Evolutionary conservation across 257 asterid genomes (phyloP).

Genomic region (Solanum sitiens): DNA sequence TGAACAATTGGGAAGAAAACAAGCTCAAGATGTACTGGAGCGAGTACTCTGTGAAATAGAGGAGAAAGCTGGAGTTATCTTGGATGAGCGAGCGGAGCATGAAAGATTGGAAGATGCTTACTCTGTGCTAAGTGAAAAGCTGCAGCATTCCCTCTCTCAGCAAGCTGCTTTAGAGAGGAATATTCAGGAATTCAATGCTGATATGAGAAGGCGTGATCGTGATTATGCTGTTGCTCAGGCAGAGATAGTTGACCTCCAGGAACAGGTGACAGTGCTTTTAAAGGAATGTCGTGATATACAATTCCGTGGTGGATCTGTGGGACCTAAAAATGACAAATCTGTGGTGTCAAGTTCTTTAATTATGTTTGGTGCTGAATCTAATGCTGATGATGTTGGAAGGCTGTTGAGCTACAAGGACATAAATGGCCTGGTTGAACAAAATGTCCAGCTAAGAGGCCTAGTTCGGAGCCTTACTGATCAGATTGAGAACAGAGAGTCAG

Average conservation of each 20-base stretch:
- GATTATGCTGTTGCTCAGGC: constrained; percentile 57
- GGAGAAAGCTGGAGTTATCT: constrained; percentile 64
- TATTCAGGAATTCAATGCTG: constrained; percentile 69
- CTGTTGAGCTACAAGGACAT: constrained; percentile 83
- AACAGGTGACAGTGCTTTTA: constrained; percentile 77
- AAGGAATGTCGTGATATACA: constrained; percentile 95
- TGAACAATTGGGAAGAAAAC: constrained; percentile 88
- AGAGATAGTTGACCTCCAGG: constrained; percentile 71
- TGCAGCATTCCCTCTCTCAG: constrained; percentile 58
- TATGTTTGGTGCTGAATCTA: constrained; percentile 18
- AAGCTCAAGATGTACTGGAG: constrained; percentile 78
- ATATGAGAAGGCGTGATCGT: constrained; percentile 70
- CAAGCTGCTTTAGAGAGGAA: constrained; percentile 45
- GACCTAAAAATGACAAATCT: constrained; percentile 22
- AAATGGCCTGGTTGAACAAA: constrained; percentile 81
- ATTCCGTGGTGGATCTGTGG: constrained; percentile 70
- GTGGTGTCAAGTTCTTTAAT: constrained; percentile 10
- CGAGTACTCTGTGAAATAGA: constrained; percentile 87
- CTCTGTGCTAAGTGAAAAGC: constrained; percentile 51
- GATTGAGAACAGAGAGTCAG: constrained; percentile 59
- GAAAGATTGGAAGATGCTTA: constrained; percentile 67
- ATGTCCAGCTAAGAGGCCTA: constrained; percentile 64
- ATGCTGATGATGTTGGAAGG: constrained; percentile 30
- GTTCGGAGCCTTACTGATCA: constrained; percentile 64
- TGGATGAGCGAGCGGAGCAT: constrained; percentile 96